Conservation (phyloP, 1,284 basidiomycete species). For the Coniferiporia sulphurascens region DNA sequence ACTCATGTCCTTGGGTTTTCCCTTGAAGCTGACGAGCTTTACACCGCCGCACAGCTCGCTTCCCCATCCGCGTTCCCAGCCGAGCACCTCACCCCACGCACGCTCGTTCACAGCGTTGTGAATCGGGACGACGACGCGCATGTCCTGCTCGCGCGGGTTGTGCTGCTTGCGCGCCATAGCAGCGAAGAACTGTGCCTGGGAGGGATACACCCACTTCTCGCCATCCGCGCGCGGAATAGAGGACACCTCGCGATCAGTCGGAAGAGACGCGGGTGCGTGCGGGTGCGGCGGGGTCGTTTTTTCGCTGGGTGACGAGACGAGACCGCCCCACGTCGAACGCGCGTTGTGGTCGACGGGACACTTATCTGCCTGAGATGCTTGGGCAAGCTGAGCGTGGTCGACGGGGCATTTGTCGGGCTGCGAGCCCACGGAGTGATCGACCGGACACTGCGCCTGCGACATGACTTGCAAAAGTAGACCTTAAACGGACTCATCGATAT, state of each 20-base stretch:
- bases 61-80: constrained; percentile 84
- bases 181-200: constrained; percentile 92
- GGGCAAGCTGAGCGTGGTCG: constrained; percentile 26
- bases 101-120: constrained; percentile 99
- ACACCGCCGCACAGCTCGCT: constrained; percentile 80
- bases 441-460: constrained; percentile 14
- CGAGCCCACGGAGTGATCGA: constrained; percentile 17
- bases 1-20: constrained; percentile 67
- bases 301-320: constrained; percentile 9
- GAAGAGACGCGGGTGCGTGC: constrained; percentile 35
- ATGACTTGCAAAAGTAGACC: constrained; percentile 5
- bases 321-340: constrained; percentile 43
- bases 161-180: constrained; percentile 95
- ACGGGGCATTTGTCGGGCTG: constrained; percentile 57
- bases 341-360: constrained; percentile 46
- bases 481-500: background rate
- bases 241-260: constrained; percentile 74
- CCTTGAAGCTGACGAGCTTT: constrained; percentile 84
- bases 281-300: constrained; percentile 22
- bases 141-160: constrained; percentile 76
- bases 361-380: constrained; percentile 23
- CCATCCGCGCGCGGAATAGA: constrained; percentile 77
- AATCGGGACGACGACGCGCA: constrained; percentile 95
- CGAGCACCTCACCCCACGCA: constrained; percentile 87
- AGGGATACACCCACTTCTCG: constrained; percentile 96